These are phyloP conservation scores for Clarireedia hainanense DNA, from an alignment of 2,329 filamentous ascomycete species.

Conservation along the genomic window DNA sequence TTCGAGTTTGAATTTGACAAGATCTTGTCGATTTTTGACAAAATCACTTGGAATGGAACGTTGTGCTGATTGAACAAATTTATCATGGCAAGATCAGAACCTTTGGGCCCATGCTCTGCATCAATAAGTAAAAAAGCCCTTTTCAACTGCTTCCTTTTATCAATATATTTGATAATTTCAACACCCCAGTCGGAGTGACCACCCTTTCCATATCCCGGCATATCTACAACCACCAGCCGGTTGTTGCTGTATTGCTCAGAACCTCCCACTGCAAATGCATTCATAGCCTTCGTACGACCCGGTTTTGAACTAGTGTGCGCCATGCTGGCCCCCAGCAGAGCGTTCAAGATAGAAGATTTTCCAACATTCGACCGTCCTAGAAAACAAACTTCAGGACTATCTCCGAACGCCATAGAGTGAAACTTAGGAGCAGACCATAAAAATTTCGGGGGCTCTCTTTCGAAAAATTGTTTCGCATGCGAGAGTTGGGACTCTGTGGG, in stretches of 20 bases:
- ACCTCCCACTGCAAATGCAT: constrained; percentile 53
- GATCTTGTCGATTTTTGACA: constrained; percentile 59
- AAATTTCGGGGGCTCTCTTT: constrained; percentile 40
- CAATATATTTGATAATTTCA: constrained; percentile 62
- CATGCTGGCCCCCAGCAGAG: constrained; percentile 43
- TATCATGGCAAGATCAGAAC: constrained; percentile 50
- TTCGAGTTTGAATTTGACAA: constrained; percentile 29
- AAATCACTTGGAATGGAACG: constrained; percentile 55
- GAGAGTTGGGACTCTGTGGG: constrained; percentile 37
- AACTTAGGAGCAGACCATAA: constrained; percentile 55
- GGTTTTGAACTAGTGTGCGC: constrained; percentile 52
- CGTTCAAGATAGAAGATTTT: constrained; percentile 60
- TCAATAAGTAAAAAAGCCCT: constrained; percentile 59
- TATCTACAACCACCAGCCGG: constrained; percentile 54
- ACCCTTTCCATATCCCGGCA: constrained; percentile 63
- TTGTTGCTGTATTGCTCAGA: constrained; percentile 20
- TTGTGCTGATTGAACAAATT: constrained; percentile 45
- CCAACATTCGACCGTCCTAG: constrained; percentile 64
- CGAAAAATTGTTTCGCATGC: constrained; percentile 39
- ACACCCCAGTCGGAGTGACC: constrained; percentile 54
- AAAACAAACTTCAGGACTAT: constrained; percentile 39
- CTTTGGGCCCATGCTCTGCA: constrained; percentile 53
- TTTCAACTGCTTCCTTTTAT: constrained; percentile 48
- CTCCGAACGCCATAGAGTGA: constrained; percentile 45
- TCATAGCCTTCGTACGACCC: constrained; percentile 57